Base-by-base conservation (phyloP, 257 asterid species). In the Thymus mandschuricus region DNA sequence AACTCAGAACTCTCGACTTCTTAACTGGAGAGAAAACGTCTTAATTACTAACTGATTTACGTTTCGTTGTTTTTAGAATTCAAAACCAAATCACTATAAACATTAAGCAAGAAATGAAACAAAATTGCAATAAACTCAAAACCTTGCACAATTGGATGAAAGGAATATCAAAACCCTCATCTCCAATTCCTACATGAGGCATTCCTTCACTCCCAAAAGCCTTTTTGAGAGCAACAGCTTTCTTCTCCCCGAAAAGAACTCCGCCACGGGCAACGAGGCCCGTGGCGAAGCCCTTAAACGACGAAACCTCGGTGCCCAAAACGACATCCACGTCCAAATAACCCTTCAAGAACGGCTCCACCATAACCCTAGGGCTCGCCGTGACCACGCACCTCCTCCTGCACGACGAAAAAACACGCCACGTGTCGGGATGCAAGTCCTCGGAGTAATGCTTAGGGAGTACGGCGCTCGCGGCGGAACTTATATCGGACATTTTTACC, bases 391-490 rank as follows among this genome's bases (percentile, higher is more conserved):
- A 82, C 41, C 64, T 72, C 15, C 60, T 65, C 10, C 81, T 71
- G 41, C 83, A 72, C 2, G 86, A 76, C 0, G 77, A 65, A 3
- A 82, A 72, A 1, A 82, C 63, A 1, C 75, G 76, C 83, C 86
- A 76, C 6, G 76, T 75, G 11, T 64, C 75, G 0, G 83, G 83
- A 44, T 82, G 83, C 68, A 82, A 46, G 70, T 82, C 81, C 2
- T 74, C 75, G 0, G 70, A 73, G 67, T 75, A 79, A 27, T 68
- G 75, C 44, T 72, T 79, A 0, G 78, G 81, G 48, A 82, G 50
- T 21, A 82, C 80, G 0, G 64, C 48, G 10, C 27, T 54, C 0
- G 81, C 77, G 0, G 75, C 80, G 0, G 73, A 73, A 44, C 73
- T 54, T 35, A 82, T 65, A 4, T 60, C 70, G 0, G 69, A 43